phyloP scores from a whole-genome alignment of 2,329 filamentous ascomycete species.

The Fusarium sp. region DNA sequence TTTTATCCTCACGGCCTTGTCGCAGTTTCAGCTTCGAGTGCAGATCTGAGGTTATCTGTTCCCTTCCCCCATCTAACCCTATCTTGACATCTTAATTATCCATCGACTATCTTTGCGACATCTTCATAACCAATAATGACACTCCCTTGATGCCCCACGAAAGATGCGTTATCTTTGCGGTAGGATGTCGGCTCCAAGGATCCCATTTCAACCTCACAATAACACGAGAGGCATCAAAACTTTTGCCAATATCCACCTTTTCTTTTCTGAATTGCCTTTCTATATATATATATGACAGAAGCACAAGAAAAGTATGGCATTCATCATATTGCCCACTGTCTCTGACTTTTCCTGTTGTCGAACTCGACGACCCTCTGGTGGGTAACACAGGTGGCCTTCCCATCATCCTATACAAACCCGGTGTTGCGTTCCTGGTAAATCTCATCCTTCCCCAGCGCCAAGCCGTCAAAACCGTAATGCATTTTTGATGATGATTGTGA shows the following conservation, averaged over 20 bases:
- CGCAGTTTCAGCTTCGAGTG: neutral
- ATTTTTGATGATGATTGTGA: slow-evolving; percentile 26
- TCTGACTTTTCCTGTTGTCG: slow-evolving; percentile 15
- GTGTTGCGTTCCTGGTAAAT: slow-evolving; percentile 13
- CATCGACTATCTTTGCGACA: neutral
- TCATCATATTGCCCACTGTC: slow-evolving; percentile 34
- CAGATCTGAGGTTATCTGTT: slow-evolving; percentile 1
- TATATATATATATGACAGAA: slow-evolving; percentile 35
- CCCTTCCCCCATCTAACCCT: neutral
- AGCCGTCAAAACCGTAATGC: slow-evolving; percentile 24
- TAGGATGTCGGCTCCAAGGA: neutral
- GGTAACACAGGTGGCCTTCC: slow-evolving; percentile 26
- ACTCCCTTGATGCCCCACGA: too few species aligned
- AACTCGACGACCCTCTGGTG: slow-evolving; percentile 23
- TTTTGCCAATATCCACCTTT: slow-evolving; percentile 20
- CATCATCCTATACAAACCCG: slow-evolving; percentile 36
- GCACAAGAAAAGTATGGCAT: slow-evolving; percentile 30
- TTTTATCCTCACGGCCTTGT: slow-evolving; percentile 7
- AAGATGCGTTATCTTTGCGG: neutral
- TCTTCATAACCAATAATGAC: neutral
- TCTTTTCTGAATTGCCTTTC: slow-evolving; percentile 31
- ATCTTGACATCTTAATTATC: neutral
- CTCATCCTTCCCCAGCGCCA: slow-evolving; percentile 8
- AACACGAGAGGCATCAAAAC: neutral
- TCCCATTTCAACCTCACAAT: neutral